Evolutionary conservation across 495 filamentous ascomycete species (phyloP).

Genomic region (Hypoxylon crocopeplum): DNA sequence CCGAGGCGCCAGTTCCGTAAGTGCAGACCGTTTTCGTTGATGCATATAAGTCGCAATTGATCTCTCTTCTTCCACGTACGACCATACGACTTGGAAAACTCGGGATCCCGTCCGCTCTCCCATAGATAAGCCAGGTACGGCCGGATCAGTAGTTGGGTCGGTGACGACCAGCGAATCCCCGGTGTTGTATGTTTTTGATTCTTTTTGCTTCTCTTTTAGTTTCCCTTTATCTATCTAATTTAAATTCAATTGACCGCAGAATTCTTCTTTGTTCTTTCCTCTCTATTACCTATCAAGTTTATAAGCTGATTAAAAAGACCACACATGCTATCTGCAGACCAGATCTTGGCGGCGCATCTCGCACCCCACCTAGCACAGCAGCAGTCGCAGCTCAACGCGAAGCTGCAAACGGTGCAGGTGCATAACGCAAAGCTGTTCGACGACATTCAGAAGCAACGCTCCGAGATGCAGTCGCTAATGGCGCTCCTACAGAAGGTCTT

Average conservation of each 20-base stretch:
- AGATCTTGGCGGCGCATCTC: conserved; percentile 73
- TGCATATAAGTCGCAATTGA: conserved; percentile 28
- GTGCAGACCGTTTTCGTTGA: conserved; percentile 25
- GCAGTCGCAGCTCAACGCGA: conserved; percentile 64
- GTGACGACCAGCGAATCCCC: conserved; percentile 57
- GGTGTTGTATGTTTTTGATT: conserved; percentile 53
- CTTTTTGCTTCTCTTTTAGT: conserved; percentile 15
- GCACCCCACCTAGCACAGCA: conserved; percentile 69
- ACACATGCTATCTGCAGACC: conserved; percentile 74
- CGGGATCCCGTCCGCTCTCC: conserved; percentile 61
- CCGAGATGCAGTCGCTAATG: conserved; percentile 75
- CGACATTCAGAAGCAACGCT: conserved; percentile 69
- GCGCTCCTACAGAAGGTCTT: conserved; percentile 69
- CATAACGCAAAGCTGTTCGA: conserved; percentile 70
- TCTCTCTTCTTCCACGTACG: conserved; percentile 41
- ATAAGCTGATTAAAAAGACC: no score
- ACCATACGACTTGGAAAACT: conserved; percentile 53
- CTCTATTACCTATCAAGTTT: conserved; percentile 4
- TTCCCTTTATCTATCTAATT: conserved; percentile 12
- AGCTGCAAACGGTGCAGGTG: conserved; percentile 65
- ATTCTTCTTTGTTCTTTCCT: conserved; percentile 8
- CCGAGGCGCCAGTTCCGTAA: conserved; percentile 53
- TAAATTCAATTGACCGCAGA: not conserved
- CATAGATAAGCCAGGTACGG: conserved; percentile 50
- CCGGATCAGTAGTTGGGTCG: conserved; percentile 56